Evolutionary conservation across 1,284 basidiomycete genomes (phyloP).

Genomic region (Cerioporus squamosus): DNA sequence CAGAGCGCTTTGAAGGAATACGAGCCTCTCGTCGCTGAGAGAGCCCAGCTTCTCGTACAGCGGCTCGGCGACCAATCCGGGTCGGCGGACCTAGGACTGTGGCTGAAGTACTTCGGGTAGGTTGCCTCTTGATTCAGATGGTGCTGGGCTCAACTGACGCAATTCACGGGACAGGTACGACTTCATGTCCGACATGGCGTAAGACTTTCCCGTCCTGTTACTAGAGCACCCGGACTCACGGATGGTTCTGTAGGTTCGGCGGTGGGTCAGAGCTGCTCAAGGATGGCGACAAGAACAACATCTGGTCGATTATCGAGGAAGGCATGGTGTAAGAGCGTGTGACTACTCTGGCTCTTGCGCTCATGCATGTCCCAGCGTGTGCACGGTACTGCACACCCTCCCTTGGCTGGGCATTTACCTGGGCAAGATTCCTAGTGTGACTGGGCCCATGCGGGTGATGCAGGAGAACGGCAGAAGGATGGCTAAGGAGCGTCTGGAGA

Average conservation of each 20-base stretch:
- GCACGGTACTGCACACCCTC: constrained; percentile 14
- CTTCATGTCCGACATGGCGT: constrained; percentile 37
- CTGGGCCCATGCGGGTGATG: constrained; percentile 13
- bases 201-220: background rate
- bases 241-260: constrained; percentile 22
- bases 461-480: constrained; percentile 6
- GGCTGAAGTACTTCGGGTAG: constrained; percentile 58
- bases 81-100: constrained; percentile 45
- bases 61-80: constrained; percentile 39
- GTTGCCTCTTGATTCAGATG: constrained; percentile 23
- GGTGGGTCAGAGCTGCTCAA: constrained; percentile 28
- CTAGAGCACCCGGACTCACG: too few species aligned
- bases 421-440: constrained; percentile 12
- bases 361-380: background rate
- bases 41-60: constrained; percentile 44
- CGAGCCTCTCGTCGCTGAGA: constrained; percentile 44
- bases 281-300: constrained; percentile 21
- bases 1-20: constrained; percentile 56
- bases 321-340: constrained; percentile 13
- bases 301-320: constrained; percentile 20
- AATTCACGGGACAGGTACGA: constrained; percentile 15
- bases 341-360: background rate
- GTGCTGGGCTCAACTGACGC: background rate
- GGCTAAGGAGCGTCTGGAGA: constrained; percentile 11
- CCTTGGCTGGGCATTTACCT: constrained; percentile 27